Conservation (phyloP, 2,329 filamentous ascomycete genomes). For the Cladophialophora carrionii region DNA sequence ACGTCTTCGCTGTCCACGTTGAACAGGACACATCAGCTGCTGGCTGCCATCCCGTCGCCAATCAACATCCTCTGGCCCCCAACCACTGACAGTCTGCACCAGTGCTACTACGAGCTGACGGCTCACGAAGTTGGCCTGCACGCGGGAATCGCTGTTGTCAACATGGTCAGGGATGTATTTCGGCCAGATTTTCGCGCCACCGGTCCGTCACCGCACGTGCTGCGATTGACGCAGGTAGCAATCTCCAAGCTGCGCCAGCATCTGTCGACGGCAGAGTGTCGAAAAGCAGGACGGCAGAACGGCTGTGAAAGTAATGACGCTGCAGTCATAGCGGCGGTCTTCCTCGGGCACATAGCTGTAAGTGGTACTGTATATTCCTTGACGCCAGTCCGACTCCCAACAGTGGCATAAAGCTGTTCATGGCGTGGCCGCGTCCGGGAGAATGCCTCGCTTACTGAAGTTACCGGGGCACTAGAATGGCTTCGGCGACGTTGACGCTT, state of each 20-base stretch:
- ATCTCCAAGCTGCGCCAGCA: constrained; percentile 7
- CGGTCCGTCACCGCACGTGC: constrained; percentile 5
- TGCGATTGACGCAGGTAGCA: constrained; percentile 2
- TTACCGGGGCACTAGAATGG: neutral
- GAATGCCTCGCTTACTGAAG: neutral
- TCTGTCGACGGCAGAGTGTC: neutral
- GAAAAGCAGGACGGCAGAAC: neutral
- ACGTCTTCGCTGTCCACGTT: neutral
- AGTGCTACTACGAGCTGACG: constrained; percentile 11
- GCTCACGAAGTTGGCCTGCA: constrained; percentile 7
- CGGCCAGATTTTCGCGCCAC: constrained; percentile 4
- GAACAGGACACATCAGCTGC: no score
- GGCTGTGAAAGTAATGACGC: neutral
- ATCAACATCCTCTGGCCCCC: neutral
- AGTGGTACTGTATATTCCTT: neutral
- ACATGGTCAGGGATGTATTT: constrained; percentile 13
- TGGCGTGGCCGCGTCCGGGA: neutral
- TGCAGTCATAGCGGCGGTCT: constrained; percentile 3
- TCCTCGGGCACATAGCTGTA: constrained; percentile 10
- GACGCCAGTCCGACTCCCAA: neutral
- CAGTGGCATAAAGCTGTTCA: neutral
- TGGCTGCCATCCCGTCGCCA: no score
- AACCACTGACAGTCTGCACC: neutral
- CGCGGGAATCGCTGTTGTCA: constrained; percentile 11
- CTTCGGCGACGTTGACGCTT: constrained; percentile 5